phyloP scores from a whole-genome alignment of 1,284 basidiomycete species.

The Fistulina hepatica region DNA sequence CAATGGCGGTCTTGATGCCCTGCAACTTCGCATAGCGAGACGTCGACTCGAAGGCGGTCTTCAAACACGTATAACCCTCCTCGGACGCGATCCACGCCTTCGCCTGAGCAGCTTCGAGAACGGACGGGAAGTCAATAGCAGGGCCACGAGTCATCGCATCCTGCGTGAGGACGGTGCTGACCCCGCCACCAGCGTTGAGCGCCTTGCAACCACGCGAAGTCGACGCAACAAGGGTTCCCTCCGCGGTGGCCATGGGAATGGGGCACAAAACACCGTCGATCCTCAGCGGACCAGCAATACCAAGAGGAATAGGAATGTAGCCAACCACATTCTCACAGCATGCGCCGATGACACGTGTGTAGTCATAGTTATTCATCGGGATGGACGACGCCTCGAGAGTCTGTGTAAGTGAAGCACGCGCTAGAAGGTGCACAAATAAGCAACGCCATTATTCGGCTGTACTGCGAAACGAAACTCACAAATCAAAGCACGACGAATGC shows the following conservation, averaged over 20 bases:
- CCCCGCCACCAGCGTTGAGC: constrained; percentile 91
- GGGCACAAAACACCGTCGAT: constrained; percentile 82
- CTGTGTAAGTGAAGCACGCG: constrained; percentile 78
- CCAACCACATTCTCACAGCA: constrained; percentile 99
- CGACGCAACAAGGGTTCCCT: constrained; percentile 96
- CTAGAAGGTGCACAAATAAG: constrained; percentile 28
- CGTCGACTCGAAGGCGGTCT: constrained; percentile 88
- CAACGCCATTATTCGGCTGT: constrained; percentile 9
- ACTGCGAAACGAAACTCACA: constrained; percentile 42
- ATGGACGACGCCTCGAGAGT: constrained; percentile 80
- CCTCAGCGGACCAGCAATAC: constrained; percentile 91
- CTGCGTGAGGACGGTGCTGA: constrained; percentile 85
- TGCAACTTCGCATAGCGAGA: constrained; percentile 82
- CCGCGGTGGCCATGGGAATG: constrained; percentile 99
- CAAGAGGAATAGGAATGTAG: constrained; percentile 93
- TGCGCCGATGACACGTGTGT: constrained; percentile 88
- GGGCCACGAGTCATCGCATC: constrained; percentile 99
- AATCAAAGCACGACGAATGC: constrained; percentile 80
- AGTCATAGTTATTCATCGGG: constrained; percentile 86
- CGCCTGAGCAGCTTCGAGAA: constrained; percentile 73
- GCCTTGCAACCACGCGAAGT: constrained; percentile 98
- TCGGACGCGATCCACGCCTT: constrained; percentile 85
- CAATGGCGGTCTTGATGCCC: constrained; percentile 76
- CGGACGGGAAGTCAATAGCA: constrained; percentile 88
- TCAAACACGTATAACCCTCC: constrained; percentile 71